Evolutionary conservation across 495 filamentous ascomycete genomes (phyloP).

Genomic region (Tuber aestivum): DNA sequence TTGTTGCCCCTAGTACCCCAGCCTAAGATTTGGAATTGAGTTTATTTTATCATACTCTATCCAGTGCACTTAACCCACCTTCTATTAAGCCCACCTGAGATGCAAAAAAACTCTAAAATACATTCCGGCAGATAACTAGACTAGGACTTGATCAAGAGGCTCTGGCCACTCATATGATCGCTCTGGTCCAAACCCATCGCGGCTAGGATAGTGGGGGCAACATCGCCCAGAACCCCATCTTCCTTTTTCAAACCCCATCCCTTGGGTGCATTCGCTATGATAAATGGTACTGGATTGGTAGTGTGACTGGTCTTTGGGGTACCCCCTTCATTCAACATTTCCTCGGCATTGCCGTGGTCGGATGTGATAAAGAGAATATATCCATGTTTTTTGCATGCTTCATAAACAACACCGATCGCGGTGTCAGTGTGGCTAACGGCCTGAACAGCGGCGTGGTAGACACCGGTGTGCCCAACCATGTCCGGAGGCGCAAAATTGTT

Average conservation of each 20-base stretch:
- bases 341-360: constrained; percentile 97
- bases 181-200: constrained; percentile 87
- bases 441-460: constrained; percentile 90
- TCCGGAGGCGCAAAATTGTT: constrained; percentile 99
- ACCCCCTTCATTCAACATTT: constrained; percentile 93
- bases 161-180: constrained; percentile 82
- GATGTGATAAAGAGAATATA: constrained; percentile 91
- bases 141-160: constrained; percentile 69
- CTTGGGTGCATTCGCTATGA: constrained; percentile 93
- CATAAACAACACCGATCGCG: constrained; percentile 85
- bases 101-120: not conserved
- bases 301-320: constrained; percentile 98
- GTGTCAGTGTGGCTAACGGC: constrained; percentile 80
- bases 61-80: not conserved
- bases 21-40: not conserved
- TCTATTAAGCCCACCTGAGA: not conserved
- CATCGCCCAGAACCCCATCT: constrained; percentile 86
- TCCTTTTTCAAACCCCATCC: constrained; percentile 81
- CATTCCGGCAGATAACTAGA: not conserved
- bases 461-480: constrained; percentile 98
- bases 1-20: not conserved
- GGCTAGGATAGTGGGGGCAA: constrained; percentile 84
- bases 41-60: not conserved
- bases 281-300: constrained; percentile 91
- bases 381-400: constrained; percentile 83